Evolutionary conservation across 139 green algal species (phyloP).

Genomic region (Tetraselmis chui): DNA sequence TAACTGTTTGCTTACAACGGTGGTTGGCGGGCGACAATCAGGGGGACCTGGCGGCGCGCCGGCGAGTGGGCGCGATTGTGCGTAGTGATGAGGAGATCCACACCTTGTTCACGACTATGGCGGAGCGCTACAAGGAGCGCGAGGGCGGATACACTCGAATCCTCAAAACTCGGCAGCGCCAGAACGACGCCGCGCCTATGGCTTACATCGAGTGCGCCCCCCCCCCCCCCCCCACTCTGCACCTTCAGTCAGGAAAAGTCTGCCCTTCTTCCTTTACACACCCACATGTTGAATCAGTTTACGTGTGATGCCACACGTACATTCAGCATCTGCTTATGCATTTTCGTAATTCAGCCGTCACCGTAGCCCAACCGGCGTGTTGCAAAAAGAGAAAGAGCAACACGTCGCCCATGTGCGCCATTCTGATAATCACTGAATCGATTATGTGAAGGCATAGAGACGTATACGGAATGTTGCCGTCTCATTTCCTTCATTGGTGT

Average conservation of each 20-base stretch:
- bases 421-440: background rate
- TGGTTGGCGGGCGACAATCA: slow-evolving; percentile 22
- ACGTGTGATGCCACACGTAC: background rate
- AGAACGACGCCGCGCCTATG: slow-evolving; percentile 72
- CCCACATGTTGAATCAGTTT: background rate
- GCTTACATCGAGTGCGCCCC: slow-evolving; percentile 81
- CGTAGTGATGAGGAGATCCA: slow-evolving; percentile 61
- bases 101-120: slow-evolving; percentile 82
- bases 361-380: no score
- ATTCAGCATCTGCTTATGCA: background rate
- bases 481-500: background rate
- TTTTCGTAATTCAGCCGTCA: background rate
- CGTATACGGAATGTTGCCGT: background rate
- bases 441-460: background rate
- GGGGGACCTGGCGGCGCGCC: slow-evolving; percentile 48
- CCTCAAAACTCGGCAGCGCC: slow-evolving; percentile 50
- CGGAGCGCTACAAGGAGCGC: slow-evolving; percentile 74
- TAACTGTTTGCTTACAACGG: background rate
- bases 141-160: slow-evolving; percentile 87
- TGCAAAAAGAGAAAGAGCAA: background rate
- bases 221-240: background rate
- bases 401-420: background rate
- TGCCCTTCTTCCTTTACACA: background rate
- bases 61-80: slow-evolving; percentile 57
- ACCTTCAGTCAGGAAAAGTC: background rate